Conservation (phyloP, 176 grass and related monocot species). For the Oryza meyeriana region DNA sequence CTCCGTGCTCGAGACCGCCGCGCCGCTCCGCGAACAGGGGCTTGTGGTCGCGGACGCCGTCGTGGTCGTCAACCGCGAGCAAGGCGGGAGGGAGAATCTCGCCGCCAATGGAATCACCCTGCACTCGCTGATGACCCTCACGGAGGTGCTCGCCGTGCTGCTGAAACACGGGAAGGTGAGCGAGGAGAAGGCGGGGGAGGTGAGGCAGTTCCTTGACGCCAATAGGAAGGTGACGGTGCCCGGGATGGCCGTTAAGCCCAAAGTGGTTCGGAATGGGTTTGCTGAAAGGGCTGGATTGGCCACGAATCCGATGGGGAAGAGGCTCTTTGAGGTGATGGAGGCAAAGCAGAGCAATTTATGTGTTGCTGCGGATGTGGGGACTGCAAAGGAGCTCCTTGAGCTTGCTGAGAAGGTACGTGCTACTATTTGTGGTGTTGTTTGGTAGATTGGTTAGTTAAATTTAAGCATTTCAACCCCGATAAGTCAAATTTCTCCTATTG, state of each 20-base stretch:
- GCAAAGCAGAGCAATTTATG: slow-evolving; percentile 84
- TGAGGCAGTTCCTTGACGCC: slow-evolving; percentile 69
- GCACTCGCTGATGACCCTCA: slow-evolving; percentile 72
- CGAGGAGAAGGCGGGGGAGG: slow-evolving; percentile 75
- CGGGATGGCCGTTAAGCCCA: slow-evolving; percentile 7
- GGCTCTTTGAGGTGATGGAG: slow-evolving; percentile 88
- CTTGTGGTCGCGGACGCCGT: slow-evolving; percentile 58
- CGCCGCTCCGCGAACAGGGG: slow-evolving; percentile 59
- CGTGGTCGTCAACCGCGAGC: slow-evolving; percentile 87
- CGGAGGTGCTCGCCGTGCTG: slow-evolving; percentile 75
- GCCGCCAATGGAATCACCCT: slow-evolving; percentile 61
- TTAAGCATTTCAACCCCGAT: background rate
- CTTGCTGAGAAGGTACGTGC: slow-evolving; percentile 62
- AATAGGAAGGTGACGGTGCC: slow-evolving; percentile 79
- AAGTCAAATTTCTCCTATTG: background rate
- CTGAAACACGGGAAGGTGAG: slow-evolving; percentile 53
- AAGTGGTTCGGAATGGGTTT: slow-evolving; percentile 34
- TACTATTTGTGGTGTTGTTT: background rate
- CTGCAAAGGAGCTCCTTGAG: slow-evolving; percentile 79
- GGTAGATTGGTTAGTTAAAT: background rate
- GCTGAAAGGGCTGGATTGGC: slow-evolving; percentile 52
- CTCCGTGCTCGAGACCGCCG: slow-evolving; percentile 80
- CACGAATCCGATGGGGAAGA: slow-evolving; percentile 75
- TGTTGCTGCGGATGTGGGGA: slow-evolving; percentile 84
- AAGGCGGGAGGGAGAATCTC: slow-evolving; percentile 83